Conservation (phyloP, 192 early-diverging fungal genomes). For the Entomortierella lignicola region DNA sequence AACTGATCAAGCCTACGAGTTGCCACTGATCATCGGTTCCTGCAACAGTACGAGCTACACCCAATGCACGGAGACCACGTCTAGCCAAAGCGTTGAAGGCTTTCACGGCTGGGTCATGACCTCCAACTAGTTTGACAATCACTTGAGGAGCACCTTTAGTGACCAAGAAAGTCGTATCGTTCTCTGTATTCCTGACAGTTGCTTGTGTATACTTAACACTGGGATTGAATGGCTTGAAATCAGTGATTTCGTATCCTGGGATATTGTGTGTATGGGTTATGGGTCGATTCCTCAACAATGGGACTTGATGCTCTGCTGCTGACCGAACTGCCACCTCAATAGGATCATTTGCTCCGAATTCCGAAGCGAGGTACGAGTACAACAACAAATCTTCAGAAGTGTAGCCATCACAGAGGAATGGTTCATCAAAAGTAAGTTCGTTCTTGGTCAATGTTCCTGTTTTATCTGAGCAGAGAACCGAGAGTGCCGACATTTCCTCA, state of each 20-base stretch:
- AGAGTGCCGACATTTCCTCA: constrained; percentile 91
- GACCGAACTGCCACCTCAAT: constrained; percentile 89
- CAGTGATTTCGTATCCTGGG: constrained; percentile 89
- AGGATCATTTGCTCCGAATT: constrained; percentile 89
- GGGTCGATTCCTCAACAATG: constrained; percentile 54
- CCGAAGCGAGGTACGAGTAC: constrained; percentile 84
- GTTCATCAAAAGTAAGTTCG: constrained; percentile 91
- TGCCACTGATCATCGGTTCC: constrained; percentile 73
- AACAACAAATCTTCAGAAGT: constrained; percentile 84
- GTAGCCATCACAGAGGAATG: constrained; percentile 73
- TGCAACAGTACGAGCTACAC: constrained; percentile 70
- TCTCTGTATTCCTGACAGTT: constrained; percentile 76
- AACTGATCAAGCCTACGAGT: constrained; percentile 87
- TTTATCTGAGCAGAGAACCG: constrained; percentile 87
- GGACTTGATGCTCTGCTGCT: constrained; percentile 73
- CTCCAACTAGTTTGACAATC: constrained; percentile 63
- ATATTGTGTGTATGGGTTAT: constrained; percentile 63
- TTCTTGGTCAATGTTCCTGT: constrained; percentile 93
- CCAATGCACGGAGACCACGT: constrained; percentile 77
- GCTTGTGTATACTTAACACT: constrained; percentile 89
- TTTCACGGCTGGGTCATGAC: constrained; percentile 61
- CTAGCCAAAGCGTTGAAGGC: constrained; percentile 70
- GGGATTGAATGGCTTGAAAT: constrained; percentile 92
- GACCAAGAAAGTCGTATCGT: constrained; percentile 79
- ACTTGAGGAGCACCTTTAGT: constrained; percentile 89